Percentiles rank a stretch among this genome's conserved stretches.
Evolutionary conservation across 192 early-diverging fungal genomes (phyloP).

Genomic region (Globomyces pollinis-pini): DNA sequence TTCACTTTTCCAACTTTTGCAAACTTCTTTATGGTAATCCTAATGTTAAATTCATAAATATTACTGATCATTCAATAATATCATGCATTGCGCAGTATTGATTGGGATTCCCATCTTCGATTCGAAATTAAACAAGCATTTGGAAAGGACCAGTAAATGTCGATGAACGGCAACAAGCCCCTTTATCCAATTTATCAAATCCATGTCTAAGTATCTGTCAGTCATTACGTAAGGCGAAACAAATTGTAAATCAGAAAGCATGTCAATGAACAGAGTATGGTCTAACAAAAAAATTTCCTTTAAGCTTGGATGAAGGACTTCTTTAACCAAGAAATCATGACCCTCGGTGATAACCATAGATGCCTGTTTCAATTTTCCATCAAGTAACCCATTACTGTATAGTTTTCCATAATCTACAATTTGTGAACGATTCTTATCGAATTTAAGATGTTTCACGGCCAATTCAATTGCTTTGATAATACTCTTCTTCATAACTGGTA

Average conservation of each 20-base stretch:
- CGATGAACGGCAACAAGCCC: not conserved
- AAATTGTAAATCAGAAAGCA: not conserved
- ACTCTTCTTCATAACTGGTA: slow-evolving; percentile 6
- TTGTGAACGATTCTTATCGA: not conserved
- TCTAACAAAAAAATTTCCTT: slow-evolving; percentile 1
- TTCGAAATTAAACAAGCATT: no score
- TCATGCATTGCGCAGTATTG: no score
- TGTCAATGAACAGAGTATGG: not conserved
- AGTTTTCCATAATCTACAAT: not conserved
- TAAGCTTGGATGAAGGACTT: slow-evolving; percentile 4
- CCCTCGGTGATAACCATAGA: not conserved
- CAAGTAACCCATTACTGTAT: not conserved
- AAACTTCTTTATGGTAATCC: no score
- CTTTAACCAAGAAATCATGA: not conserved
- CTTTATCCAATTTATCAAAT: not conserved
- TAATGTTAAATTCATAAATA: no score
- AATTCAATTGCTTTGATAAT: slow-evolving; percentile 1
- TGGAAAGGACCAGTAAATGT: not conserved
- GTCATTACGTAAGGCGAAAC: not conserved
- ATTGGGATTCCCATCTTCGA: no score
- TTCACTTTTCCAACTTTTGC: no score
- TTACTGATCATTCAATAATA: no score
- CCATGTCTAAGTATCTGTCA: not conserved
- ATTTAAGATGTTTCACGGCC: slow-evolving; percentile 1
- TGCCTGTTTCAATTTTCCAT: not conserved